Base-by-base conservation (phyloP, 495 filamentous ascomycete species). In the Xylaria curta region DNA sequence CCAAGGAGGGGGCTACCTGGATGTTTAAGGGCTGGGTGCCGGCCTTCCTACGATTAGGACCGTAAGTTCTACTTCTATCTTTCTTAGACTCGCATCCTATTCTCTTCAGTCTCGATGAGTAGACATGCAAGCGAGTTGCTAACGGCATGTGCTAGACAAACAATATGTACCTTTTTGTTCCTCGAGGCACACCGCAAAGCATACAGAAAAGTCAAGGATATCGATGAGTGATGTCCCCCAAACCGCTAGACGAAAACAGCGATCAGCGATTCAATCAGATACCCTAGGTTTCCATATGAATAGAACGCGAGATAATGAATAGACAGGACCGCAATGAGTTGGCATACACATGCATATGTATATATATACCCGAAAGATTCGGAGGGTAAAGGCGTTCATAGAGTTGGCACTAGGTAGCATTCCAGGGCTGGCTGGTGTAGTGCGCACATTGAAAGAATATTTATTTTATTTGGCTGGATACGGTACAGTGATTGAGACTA, bases 21-120 rank as follows among this genome's bases (percentile, higher is more conserved):
- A 93, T 94, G 88, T 98, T 98, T 82, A 91, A 91, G 77, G 96
- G 96, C n/a, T 99, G 96, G 96, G 91, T 97, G 56, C 96, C 96
- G 12, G 96, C 93, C 76, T 99, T 99, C 79, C 90, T 97, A 69
- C 87, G 96, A n/a, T 78, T 99, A 69, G 97, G 89, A 70, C 89
- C 87, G 85, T 87, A 80, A 78, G 85, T 84, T 70, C 21, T 13
- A 42, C 59, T 40, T 69, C 58, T 67, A 3, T 51, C n/a, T 42
- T 28, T 60, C 54, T 38, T 21, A 12, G n/a, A 46, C 26, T 9
- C 19, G n/a, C 31, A 38, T 19, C 28, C 24, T 36, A 24, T 54
- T 51, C n/a, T 40, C 60, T 46, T 60, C 36, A 12, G 21, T 6
- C 4, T 19, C 10, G 36, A 40, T 7, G 58, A 40, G 21, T 13